Base-by-base conservation (phyloP, 305 asterid species). In the Rubia balearica region DNA sequence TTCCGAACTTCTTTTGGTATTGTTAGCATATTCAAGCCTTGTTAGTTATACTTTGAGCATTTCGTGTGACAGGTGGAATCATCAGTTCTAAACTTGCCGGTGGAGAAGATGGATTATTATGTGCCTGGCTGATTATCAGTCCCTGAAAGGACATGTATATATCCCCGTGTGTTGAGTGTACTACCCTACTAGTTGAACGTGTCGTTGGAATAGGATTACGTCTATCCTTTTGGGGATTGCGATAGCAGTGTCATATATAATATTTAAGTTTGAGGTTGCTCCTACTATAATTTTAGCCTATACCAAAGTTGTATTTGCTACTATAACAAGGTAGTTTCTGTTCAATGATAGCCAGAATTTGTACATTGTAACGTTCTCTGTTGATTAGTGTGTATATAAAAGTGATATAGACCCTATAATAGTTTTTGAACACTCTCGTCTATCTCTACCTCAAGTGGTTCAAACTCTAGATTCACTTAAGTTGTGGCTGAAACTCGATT, bases 41-140 rank as follows among this genome's bases (percentile, higher is more conserved):
- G 41, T 19, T 59, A n/a, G 14, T 42, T 70, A 60, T 48, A 30
- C 59, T 10, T 14, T 4, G 9, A 16, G 21, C 27, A 46, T 61
- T 49, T 61, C 42, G 49, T 36, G 42, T 16, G 4, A 24, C 43
- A 79, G 85, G 85, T 79, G 70, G 85, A 79, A 73, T 71, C 81
- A 17, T 82, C 85, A 17, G 81, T 79, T 56, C 74, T 83, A 67
- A 83, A 83, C 73, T 76, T 83, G 60, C 82, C 85, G 0, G 83
- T 83, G 57, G 87, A 83, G 61, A 81, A 73, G 65, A 83, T 83
- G 87, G 87, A 83, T 75, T 83, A 74, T 57, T 83, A 60, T 70
- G 84, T 83, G 45, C 80, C 85, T 62, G 87, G 87, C 40, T 83
- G 72, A 76, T 68, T 45, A 13, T 14, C 60, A 27, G 64, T 30